These are phyloP conservation scores for Metschnikowia similis DNA, from an alignment of 805 yeast genomes.

Conservation along the genomic window DNA sequence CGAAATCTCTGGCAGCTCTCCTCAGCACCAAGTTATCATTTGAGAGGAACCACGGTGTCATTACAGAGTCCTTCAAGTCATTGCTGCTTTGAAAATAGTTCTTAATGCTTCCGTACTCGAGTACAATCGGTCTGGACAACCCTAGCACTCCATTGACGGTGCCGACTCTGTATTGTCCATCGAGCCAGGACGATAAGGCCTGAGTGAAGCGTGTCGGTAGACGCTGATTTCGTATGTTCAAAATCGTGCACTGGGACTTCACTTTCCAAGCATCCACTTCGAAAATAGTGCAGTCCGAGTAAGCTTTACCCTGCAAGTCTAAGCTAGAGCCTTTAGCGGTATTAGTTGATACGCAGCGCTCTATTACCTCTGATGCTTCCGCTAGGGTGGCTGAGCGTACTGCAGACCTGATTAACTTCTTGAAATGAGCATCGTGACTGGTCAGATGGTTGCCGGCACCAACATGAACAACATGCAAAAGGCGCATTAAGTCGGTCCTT, in stretches of 20 bases:
- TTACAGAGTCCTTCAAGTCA: not conserved
- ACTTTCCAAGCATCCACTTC: conserved; percentile 10
- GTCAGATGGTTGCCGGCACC: conserved; percentile 49
- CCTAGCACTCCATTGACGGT: conserved; percentile 20
- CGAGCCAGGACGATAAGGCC: conserved; percentile 22
- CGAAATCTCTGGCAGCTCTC: not conserved
- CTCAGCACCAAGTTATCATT: not conserved
- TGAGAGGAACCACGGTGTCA: not conserved
- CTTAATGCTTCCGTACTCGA: conserved; percentile 9
- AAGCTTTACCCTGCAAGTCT: conserved; percentile 36
- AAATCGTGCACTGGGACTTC: conserved; percentile 15
- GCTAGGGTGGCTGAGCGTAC: conserved; percentile 13
- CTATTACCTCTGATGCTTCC: conserved; percentile 25
- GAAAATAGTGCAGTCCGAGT: conserved; percentile 42
- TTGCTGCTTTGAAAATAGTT: not conserved
- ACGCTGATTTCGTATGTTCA: conserved; percentile 8
- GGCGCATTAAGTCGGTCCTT: conserved; percentile 13
- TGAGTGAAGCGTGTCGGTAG: conserved; percentile 31
- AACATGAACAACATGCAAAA: conserved; percentile 33
- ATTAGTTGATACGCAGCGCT: conserved; percentile 40
- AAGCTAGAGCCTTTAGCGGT: conserved; percentile 49
- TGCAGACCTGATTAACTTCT: conserved; percentile 25
- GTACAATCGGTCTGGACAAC: conserved; percentile 31
- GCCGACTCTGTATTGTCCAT: conserved; percentile 12
- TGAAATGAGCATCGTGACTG: conserved; percentile 19